A percentile compares a stretch with the other conserved stretches of the same genome.
These are phyloP conservation scores for Saccharomyces hybrid DNA, from an alignment of 1,139 yeast species.

Conservation along the genomic window DNA sequence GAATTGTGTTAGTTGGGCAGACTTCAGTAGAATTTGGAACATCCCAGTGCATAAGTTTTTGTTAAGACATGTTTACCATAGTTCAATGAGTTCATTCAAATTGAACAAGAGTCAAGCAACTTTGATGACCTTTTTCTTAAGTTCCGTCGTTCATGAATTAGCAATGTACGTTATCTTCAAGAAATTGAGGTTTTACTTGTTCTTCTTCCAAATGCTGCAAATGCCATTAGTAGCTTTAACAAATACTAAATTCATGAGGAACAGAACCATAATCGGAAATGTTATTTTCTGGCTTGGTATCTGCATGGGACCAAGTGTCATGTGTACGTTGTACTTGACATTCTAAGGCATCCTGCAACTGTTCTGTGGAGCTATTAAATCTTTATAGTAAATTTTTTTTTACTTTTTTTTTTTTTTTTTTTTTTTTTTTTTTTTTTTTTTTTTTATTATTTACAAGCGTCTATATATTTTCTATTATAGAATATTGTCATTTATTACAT, in stretches of 20 bases:
- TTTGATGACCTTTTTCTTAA: constrained; percentile 69
- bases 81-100: constrained; percentile 70
- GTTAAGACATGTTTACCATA: constrained; percentile 88
- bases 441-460: background rate
- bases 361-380: background rate
- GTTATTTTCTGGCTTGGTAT: constrained; percentile 89
- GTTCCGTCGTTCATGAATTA: constrained; percentile 80
- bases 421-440: background rate
- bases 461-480: background rate
- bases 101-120: constrained; percentile 65
- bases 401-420: background rate
- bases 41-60: constrained; percentile 89
- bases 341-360: constrained; percentile 36
- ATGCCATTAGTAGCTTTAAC: constrained; percentile 56
- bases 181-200: constrained; percentile 69
- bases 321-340: constrained; percentile 77
- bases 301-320: constrained; percentile 80
- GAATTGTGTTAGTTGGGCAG: constrained; percentile 92
- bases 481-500: background rate
- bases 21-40: constrained; percentile 92
- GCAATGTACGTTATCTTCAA: constrained; percentile 87
- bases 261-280: constrained; percentile 62
- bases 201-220: constrained; percentile 70
- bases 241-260: constrained; percentile 44
- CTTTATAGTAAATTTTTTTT: background rate